Base-by-base conservation (phyloP, 2,329 filamentous ascomycete species). In the Hypoxylon sp. region DNA sequence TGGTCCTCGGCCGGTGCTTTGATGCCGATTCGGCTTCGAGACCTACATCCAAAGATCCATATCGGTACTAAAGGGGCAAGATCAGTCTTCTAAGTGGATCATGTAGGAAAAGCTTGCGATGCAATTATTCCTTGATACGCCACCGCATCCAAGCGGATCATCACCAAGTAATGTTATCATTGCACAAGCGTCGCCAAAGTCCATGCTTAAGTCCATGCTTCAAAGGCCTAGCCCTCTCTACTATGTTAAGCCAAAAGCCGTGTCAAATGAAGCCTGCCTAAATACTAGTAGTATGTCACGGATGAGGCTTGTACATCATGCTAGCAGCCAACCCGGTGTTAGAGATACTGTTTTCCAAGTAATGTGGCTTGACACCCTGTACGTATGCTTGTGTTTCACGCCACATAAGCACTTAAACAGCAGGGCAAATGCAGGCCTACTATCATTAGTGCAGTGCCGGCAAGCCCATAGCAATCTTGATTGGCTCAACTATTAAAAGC, bases 21-120 rank as follows among this genome's bases (percentile, higher is more conserved):
- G 30, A 71, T 55, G 65, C 65, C 68, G 68, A 66, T 53, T 66
- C 68, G 63, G 68, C 65, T 57, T 57, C 60, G 57, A 65, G 61
- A 70, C 61, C 61, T 65, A 61, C 59, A 34, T 63, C 55, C 43
- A 28, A 48, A 32, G 21, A 52, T 56, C 52, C 58, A 67, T 62
- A 58, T 62, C 61, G 64, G 58, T 62, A 62, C 53, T 11, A 64
- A 60, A 65, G 30, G 43, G 60, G 56, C 49, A 69, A 61, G 60
- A 59, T 61, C 50, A 67, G 52, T 58, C 34, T 23, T 41, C 58
- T 28, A 62, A 58, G 53, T 66, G 65, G 56, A 59, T 38, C 38
- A 36, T 21, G 51, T 51, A 52, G 41, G 55, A 57, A 46, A 45
- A 63, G n/a, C 48, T 65, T 50, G 53, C 55, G 46, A 52, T 59